Evolutionary conservation across 495 filamentous ascomycete genomes (phyloP).

Genomic region (Penicillium turbatum): DNA sequence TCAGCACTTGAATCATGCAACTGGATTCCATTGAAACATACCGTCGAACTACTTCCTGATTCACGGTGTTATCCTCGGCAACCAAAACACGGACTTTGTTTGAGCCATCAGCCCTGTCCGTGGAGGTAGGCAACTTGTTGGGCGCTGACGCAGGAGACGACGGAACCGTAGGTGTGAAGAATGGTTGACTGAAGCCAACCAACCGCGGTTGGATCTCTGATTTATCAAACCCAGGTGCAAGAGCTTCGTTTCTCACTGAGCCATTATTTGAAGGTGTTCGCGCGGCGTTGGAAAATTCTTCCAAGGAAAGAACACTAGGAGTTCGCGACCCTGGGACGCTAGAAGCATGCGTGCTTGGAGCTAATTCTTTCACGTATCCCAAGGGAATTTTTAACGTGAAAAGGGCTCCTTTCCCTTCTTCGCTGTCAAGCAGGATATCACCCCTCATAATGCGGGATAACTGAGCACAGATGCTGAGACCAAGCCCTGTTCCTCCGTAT

Average conservation of each 20-base stretch:
- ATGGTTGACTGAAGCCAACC: conserved; percentile 79
- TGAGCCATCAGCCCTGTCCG: conserved; percentile 34
- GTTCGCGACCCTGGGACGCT: conserved; percentile 25
- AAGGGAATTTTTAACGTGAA: conserved; percentile 84
- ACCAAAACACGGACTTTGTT: conserved; percentile 78
- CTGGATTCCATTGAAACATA: background rate
- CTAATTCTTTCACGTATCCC: conserved; percentile 63
- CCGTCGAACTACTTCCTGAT: conserved; percentile 84
- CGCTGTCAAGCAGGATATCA: conserved; percentile 64
- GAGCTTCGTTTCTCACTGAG: conserved; percentile 18
- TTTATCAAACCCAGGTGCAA: conserved; percentile 27
- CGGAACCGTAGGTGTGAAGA: conserved; percentile 63
- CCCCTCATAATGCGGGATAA: conserved; percentile 81
- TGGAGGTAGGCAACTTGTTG: conserved; percentile 36
- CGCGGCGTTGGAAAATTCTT: conserved; percentile 29
- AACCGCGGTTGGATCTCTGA: conserved; percentile 64
- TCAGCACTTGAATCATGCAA: background rate
- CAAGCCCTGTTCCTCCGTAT: conserved; percentile 87
- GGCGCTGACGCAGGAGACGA: conserved; percentile 16
- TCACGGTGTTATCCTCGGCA: conserved; percentile 92
- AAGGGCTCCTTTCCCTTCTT: conserved; percentile 67
- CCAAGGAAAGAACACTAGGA: conserved; percentile 26
- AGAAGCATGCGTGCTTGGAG: conserved; percentile 44
- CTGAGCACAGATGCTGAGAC: conserved; percentile 83
- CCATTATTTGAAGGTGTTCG: conserved; percentile 24